phyloP scores from a whole-genome alignment of 1,284 basidiomycete species.

The Leccinum pachyderme region DNA sequence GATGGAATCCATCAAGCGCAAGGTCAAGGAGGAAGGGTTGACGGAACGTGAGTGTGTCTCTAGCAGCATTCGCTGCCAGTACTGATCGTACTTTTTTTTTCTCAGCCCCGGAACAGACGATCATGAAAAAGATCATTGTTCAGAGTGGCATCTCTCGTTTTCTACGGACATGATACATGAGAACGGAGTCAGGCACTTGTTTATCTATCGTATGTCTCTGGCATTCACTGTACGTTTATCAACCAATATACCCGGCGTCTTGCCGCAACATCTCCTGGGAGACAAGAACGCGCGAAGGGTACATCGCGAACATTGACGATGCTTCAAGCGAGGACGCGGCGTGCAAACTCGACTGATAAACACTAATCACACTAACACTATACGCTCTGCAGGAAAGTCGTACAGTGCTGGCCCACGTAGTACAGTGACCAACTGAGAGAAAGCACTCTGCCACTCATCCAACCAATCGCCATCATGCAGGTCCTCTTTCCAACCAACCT shows the following conservation, averaged over 20 bases:
- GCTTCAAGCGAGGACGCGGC: no score
- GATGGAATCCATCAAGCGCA: constrained; percentile 92
- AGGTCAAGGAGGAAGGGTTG: constrained; percentile 85
- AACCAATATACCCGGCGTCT: constrained; percentile 16
- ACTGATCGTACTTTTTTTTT: constrained; percentile 4
- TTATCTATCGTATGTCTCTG: not conserved
- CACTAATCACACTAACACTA: no score
- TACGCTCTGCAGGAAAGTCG: no score
- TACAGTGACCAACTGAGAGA: no score
- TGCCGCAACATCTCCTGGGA: constrained; percentile 25
- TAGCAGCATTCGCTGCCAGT: not conserved
- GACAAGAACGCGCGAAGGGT: no score
- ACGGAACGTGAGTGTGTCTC: constrained; percentile 71
- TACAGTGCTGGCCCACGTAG: no score
- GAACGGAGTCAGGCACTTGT: not conserved
- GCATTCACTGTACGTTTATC: constrained; percentile 16
- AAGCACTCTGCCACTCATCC: no score
- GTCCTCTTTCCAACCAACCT: no score
- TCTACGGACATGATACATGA: not conserved
- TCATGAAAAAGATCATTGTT: constrained; percentile 63
- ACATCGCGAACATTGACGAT: no score
- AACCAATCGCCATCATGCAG: no score
- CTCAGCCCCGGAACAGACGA: constrained; percentile 71
- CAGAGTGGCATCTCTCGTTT: not conserved
- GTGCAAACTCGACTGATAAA: no score